A percentile compares a stretch with the other conserved stretches of the same genome.
Evolutionary conservation across 2,329 filamentous ascomycete genomes (phyloP).

Genomic region (Beauveria rudraprayagi): DNA sequence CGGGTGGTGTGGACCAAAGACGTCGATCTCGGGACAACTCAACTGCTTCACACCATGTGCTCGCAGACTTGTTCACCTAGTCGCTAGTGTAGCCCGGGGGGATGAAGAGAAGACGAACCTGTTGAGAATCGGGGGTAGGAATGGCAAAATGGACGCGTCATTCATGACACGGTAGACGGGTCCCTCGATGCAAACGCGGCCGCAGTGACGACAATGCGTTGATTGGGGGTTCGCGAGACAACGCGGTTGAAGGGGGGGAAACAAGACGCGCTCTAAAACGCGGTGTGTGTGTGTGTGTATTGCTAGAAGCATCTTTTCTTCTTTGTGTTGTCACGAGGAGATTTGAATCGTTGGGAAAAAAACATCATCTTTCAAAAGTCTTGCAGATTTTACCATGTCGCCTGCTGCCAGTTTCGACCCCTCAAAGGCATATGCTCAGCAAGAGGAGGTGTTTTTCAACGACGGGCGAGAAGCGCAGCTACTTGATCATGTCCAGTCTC

Average conservation of each 20-base stretch:
- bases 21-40: background rate
- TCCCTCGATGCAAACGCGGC: background rate
- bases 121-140: background rate
- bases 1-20: background rate
- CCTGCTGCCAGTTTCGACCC: constrained; percentile 24
- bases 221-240: background rate
- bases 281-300: background rate
- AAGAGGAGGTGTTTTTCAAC: constrained; percentile 42
- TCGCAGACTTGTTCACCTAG: too few relatives aligned
- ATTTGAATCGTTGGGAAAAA: too few relatives aligned
- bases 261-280: background rate
- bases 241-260: background rate
- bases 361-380: background rate
- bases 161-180: background rate
- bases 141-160: background rate
- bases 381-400: background rate
- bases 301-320: background rate
- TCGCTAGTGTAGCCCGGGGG: too few relatives aligned
- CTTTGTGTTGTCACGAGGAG: background rate
- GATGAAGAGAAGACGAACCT: background rate
- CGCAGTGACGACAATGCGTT: background rate
- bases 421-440: constrained; percentile 34
- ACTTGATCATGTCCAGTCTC: constrained; percentile 58
- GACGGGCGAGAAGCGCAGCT: constrained; percentile 70
- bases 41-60: background rate